These are phyloP conservation scores for Leccinum huronense DNA, from an alignment of 1,284 basidiomycete species.

Conservation along the genomic window DNA sequence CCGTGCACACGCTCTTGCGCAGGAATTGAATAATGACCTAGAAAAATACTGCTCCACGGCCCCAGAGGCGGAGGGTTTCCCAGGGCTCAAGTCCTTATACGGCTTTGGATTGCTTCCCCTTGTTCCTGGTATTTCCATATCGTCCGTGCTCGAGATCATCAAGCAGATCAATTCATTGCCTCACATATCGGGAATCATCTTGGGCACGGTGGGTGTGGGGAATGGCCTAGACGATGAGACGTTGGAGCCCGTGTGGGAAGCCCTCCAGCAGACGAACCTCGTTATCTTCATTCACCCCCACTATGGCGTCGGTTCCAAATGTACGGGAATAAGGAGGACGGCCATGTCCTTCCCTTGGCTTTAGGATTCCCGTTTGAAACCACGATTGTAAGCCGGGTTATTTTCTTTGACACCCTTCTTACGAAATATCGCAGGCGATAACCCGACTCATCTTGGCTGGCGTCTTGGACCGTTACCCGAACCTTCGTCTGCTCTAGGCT, in stretches of 20 bases:
- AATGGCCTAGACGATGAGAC: conserved; percentile 75
- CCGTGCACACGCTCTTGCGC: conserved; percentile 65
- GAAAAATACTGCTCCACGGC: conserved; percentile 73
- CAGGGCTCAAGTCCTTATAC: conserved; percentile 62
- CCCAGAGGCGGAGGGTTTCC: conserved; percentile 38
- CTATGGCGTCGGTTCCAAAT: conserved; percentile 66
- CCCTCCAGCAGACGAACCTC: conserved; percentile 62
- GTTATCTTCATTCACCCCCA: conserved; percentile 83
- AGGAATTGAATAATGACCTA: conserved; percentile 70
- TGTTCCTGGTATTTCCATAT: conserved; percentile 58
- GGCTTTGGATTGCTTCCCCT: conserved; percentile 85
- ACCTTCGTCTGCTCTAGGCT: conserved; percentile 72
- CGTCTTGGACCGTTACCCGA: conserved; percentile 73
- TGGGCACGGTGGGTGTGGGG: conserved; percentile 78
- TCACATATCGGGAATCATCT: conserved; percentile 75
- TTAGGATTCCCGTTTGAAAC: conserved; percentile 89
- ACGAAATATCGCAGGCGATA: conserved; percentile 51
- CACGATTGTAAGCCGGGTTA: conserved; percentile 60
- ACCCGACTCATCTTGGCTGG: conserved; percentile 81
- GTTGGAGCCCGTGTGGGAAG: conserved; percentile 76
- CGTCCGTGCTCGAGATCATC: conserved; percentile 60
- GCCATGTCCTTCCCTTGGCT: conserved; percentile 82
- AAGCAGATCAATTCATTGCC: conserved; percentile 62
- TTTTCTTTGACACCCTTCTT: conserved; percentile 7
- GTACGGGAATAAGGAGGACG: conserved; percentile 76